Conservation (phyloP, 352 stramenopile species). For the Stephanocyclus meneghinianus region DNA sequence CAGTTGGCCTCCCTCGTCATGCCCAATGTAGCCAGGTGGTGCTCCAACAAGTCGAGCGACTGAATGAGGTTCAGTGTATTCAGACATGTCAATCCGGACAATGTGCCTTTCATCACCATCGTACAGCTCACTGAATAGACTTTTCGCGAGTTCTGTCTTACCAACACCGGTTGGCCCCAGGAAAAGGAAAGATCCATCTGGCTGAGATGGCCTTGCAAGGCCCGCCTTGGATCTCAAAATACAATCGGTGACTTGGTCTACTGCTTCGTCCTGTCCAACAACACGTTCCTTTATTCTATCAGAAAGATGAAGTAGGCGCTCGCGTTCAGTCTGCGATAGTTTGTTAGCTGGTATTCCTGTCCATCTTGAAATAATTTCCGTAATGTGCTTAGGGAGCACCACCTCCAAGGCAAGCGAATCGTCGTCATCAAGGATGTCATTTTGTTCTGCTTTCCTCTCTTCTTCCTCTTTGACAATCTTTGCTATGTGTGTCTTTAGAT, state of each 20-base stretch:
- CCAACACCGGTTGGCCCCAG: conserved; percentile 91
- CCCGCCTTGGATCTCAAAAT: conserved; percentile 91
- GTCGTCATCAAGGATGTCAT: conserved; percentile 49
- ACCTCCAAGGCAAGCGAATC: conserved; percentile 63
- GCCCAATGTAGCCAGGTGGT: conserved; percentile 93
- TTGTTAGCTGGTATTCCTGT: conserved; percentile 75
- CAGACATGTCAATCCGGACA: conserved; percentile 95
- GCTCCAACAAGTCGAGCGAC: conserved; percentile 91
- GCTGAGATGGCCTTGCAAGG: conserved; percentile 86
- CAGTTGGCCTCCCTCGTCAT: conserved; percentile 93
- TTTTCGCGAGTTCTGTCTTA: conserved; percentile 88
- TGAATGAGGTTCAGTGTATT: conserved; percentile 97
- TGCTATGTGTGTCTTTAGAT: conserved; percentile 84
- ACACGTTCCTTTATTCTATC: conserved; percentile 89
- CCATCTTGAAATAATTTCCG: conserved; percentile 72
- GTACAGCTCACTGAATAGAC: conserved; percentile 92
- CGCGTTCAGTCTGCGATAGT: conserved; percentile 85
- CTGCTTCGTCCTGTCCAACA: conserved; percentile 91
- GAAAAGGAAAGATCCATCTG: conserved; percentile 94
- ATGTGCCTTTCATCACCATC: conserved; percentile 92
- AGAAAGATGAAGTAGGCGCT: conserved; percentile 91
- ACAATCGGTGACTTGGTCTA: conserved; percentile 89
- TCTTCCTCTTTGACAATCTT: conserved; percentile 74
- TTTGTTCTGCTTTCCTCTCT: conserved; percentile 59
- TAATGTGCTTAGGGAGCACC: conserved; percentile 69